Base-by-base conservation (phyloP, 495 filamentous ascomycete genomes). In the Penicillium psychrofluorescens region DNA sequence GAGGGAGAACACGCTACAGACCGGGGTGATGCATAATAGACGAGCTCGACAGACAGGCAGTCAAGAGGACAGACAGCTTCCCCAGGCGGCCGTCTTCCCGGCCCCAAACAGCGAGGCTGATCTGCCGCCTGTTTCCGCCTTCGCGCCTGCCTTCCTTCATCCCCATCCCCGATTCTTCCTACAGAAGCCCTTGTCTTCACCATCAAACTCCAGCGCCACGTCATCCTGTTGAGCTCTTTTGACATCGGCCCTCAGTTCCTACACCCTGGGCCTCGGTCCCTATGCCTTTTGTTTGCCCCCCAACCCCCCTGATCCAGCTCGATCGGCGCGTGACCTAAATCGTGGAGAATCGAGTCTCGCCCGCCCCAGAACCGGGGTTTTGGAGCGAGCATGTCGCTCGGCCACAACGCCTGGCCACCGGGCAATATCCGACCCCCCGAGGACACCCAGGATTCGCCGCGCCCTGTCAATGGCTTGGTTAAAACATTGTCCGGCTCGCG, bases 361-460 rank as follows among this genome's bases (percentile, higher is more conserved):
- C 63, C 66, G 58, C 65, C 68, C 66, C 60, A 67, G 46, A 63
- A 58, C 59, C 61, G 68, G 67, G 68, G 67, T 69, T 60, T 73
- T 61, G 60, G 64, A 68, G 67, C 70, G 68, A 70, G 51, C 61
- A 74, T 74, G 70, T 72, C 70, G 66, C 67, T 69, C 62, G 68
- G 68, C 61, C 67, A 68, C 63, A 59, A 71, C 67, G 55, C 62
- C 64, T 72, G 70, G 68, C 68, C 68, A 15, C 70, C 68, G 49
- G 67, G 67, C 47, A 68, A 70, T 51, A 64, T 71, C 34, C 68
- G 68, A 32, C 67, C 70, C 36, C 68, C 70, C 27, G 67, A 73
- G 53, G 64, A 72, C 36, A 54, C 58, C 22, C 63, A 62, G 36
- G 72, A 78, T 44, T 63, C 66, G 2, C 54, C 49, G 48, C 69